Base-by-base conservation (phyloP, 768 basidiomycete genomes). In the Leccinellum rugosiceps region DNA sequence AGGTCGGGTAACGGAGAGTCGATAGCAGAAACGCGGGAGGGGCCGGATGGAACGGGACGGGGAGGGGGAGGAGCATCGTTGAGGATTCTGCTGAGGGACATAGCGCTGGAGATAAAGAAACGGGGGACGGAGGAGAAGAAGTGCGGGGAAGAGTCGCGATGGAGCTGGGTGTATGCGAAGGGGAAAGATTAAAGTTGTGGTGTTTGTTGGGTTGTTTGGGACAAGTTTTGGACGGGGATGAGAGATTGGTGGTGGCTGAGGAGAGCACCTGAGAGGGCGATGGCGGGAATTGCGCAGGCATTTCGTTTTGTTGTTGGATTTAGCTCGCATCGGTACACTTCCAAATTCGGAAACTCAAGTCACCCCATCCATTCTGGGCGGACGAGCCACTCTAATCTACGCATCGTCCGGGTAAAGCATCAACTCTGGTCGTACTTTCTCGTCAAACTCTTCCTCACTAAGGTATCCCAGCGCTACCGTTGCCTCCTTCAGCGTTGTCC, bases 401-500 rank as follows among this genome's bases (percentile, higher is more conserved):
- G 65, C 60, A 62, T 85, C 83, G 44, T 83, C 82, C 2, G 92
- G 92, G 61, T 86, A 76, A 58, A 96, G 68, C 94, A 96, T 96
- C 73, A 94, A 70, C 76, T 96, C 93, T 38, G 92, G 92, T 56
- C 90, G 84, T 59, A 94, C 97, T 78, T 94, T 93, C 71, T 83
- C 79, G 74, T 98, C 95, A 74, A 98, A 99, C 72, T 95, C 93
- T 70, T 96, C 92, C 0, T 85, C 78, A 1, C 89, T 89, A 66
- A 98, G 72, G 74, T 91, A 87, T 50, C 92, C 93, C 34, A 98
- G 82, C 19, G 85, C 74, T 47, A 98, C 87, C 11, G 94, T 94
- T 43, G 97, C 94, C 76, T 94, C 90, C 79, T 96, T 98, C 73
- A 98, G 70, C 58, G 97, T 98, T 50, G 87, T 91, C 26, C 97